These are phyloP conservation scores for Kluyveromyces sp. DNA, from an alignment of 1,139 yeast species.

Conservation along the genomic window DNA sequence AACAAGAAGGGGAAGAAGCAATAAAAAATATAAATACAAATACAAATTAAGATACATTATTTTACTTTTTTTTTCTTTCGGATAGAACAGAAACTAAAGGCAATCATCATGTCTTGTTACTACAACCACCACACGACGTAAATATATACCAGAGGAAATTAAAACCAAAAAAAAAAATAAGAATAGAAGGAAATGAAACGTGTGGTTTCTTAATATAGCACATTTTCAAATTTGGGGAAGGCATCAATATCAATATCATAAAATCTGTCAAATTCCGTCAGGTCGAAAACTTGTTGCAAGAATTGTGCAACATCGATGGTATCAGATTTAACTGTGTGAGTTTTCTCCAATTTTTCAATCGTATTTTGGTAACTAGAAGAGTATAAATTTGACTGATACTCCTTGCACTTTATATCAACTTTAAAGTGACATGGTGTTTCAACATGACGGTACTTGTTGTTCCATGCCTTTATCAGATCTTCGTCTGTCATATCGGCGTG, in stretches of 20 bases:
- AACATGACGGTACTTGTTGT: neutral
- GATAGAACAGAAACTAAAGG: too few species aligned
- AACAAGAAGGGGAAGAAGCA: neutral
- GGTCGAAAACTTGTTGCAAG: constrained; percentile 10
- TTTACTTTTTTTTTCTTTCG: too few species aligned
- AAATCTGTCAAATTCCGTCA: constrained; percentile 1
- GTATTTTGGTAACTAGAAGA: constrained; percentile 7
- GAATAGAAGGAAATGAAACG: too few species aligned
- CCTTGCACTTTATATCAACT: constrained; percentile 7
- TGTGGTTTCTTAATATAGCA: neutral
- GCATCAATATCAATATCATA: neutral
- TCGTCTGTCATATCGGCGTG: neutral
- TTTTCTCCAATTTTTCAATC: constrained; percentile 6
- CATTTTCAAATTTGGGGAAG: neutral
- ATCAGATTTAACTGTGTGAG: neutral
- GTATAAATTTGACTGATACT: neutral
- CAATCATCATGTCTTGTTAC: too few species aligned
- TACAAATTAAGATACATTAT: too few species aligned
- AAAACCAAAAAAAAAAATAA: too few species aligned
- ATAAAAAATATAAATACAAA: neutral
- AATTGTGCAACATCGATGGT: constrained; percentile 1
- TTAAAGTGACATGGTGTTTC: constrained; percentile 2
- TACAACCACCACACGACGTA: too few species aligned
- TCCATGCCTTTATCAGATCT: constrained; percentile 2
- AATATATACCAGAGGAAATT: too few species aligned